These are phyloP conservation scores for Lactarius tabidus DNA, from an alignment of 768 basidiomycete genomes.

Conservation along the genomic window DNA sequence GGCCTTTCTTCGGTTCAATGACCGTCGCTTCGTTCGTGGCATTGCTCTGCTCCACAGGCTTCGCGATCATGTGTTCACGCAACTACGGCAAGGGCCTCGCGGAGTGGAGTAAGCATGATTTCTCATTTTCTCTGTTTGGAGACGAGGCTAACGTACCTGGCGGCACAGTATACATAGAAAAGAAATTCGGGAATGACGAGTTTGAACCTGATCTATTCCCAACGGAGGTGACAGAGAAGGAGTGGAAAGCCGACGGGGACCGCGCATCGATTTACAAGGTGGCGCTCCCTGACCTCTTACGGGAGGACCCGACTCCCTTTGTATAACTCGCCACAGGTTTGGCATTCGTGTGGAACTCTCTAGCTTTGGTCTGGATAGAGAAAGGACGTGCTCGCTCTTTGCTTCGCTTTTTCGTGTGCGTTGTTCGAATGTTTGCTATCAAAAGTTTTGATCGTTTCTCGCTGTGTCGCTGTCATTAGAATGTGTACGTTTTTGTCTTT, in stretches of 20 bases:
- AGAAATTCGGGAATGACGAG: background rate
- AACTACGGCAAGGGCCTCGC: slow-evolving; percentile 54
- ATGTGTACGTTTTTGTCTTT: background rate
- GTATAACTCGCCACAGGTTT: background rate
- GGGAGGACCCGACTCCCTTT: background rate
- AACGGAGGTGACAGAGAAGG: slow-evolving; percentile 9
- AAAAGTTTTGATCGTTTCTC: background rate
- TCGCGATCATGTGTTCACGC: slow-evolving; percentile 46
- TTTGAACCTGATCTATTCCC: slow-evolving; percentile 22
- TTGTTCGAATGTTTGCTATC: background rate
- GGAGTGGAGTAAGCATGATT: slow-evolving; percentile 46
- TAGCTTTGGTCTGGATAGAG: background rate
- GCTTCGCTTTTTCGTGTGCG: background rate
- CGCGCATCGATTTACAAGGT: slow-evolving; percentile 19
- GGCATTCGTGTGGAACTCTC: background rate
- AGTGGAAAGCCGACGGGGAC: slow-evolving; percentile 17
- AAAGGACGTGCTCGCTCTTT: background rate
- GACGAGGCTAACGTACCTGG: too few relatives aligned
- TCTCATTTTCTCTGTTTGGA: too few relatives aligned
- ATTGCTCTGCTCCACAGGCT: slow-evolving; percentile 37
- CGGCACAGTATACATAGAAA: slow-evolving; percentile 18
- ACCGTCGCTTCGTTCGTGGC: slow-evolving; percentile 40
- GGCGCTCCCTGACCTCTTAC: slow-evolving; percentile 7
- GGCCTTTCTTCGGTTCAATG: slow-evolving; percentile 50
- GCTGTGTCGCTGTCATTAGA: background rate